Evolutionary conservation across 2,329 filamentous ascomycete genomes (phyloP), one percentile per base, ranked within the genome.

Genomic region (Penicillium sp.): DNA sequence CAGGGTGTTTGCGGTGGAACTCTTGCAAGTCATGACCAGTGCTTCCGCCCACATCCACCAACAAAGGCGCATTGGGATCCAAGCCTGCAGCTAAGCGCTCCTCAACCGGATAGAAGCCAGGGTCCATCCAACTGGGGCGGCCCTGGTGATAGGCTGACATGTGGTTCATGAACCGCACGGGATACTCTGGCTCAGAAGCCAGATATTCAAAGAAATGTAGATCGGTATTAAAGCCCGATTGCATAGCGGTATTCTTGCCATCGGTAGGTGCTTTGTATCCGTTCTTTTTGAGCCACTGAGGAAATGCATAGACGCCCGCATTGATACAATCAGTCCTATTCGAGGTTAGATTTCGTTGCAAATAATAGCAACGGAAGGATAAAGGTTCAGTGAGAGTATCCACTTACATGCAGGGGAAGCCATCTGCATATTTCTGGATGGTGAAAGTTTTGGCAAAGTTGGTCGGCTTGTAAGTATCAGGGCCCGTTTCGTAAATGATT

Each of bases 131-230:
- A 6, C 68, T 66, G 16, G 67, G 63, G 52, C 73, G 74, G 5
- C 72, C 73, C 2, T 67, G 68, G 18, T 70, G 67, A 56, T 75
- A 74, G 7, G 70, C 68, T 1, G 62, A 62, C 72, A 76, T 75
- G 56, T 73, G 74, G 21, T 5, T 79, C 72, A 56, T 79, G 74
- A 5, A 77, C 76, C 0, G 71, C 50, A 30, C 68, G 66, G 52
- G 42, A 28, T 42, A 55, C 35, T 69, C 68, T 60, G 64, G 66
- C 38, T 68, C 61, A 5, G 54, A 47, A 14, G 59, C 57, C 24
- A 69, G 57, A 46, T 54, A 66, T 9, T 68, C 66, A 57, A 71
- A 71, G 50, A 68, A 69, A 52, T 63, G 61, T 0, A 64, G 60
- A 18, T 63, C 42, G 2, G 67, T 70, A 11, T 61, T 51, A 52